Base-by-base conservation (phyloP, 306 rosid genomes). In the Cucurbita maxima region DNA sequence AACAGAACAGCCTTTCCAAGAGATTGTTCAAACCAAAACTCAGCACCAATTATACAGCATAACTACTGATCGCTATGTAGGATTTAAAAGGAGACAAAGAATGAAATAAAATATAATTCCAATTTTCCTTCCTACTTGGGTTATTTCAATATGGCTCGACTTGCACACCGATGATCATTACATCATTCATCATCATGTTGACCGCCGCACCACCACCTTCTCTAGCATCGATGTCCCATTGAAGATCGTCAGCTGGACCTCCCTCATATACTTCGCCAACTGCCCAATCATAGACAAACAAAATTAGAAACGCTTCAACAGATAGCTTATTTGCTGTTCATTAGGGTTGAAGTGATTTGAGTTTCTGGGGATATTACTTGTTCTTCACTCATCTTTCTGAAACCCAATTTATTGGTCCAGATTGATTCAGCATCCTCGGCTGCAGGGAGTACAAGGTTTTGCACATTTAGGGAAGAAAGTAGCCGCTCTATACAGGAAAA, bases 351-450 rank as follows among this genome's bases (percentile, higher is more conserved):
- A 61, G 48, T 3, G 1, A 15, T 4, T 22, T 18, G 9, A 30
- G n/a, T 16, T 43, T 58, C 53, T 18, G 37, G 64, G 22, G n/a
- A 51, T 69, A 15, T 66, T 51, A 79, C 99, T 82, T 90, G 89
- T 75, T 95, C 99, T 58, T 95, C 97, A 43, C 83, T 86, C 96
- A 91, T 89, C 85, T 88, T 91, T 63, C 56, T 81, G 79, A 95
- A 95, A 72, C 99, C 99, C 73, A 95, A 80, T 76, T 95, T 95
- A 72, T 84, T 91, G 2, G 96, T 95, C 99, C 99, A 95, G 72
- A 95, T 89, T 70, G 99, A 95, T 82, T 95, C 97, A 0, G 97
- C 99, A 52, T 89, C 97, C 83, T 90, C 99, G 5, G 99, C 99
- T 5, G 99, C 99, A 76, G 99, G 99, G 48, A 95, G 97, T 70